Conservation (phyloP, 2,329 filamentous ascomycete genomes). For the Aspergillus sp. region DNA sequence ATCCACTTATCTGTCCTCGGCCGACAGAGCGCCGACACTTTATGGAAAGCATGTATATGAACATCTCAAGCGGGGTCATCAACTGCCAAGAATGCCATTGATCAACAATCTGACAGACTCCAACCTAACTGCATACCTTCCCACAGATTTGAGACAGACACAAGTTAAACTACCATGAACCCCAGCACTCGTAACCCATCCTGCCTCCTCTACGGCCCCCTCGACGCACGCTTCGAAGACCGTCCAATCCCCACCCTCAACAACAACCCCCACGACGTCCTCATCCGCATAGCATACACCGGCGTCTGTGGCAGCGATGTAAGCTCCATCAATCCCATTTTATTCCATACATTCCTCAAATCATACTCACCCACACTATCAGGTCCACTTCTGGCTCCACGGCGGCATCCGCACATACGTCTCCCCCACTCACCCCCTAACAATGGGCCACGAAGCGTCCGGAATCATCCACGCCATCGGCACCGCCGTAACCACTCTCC, state of each 20-base stretch:
- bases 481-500: conserved; percentile 24
- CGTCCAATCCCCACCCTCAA: conserved; percentile 38
- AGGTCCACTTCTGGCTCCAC: conserved; percentile 44
- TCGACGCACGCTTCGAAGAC: conserved; percentile 42
- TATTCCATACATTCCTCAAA: too few relatives aligned
- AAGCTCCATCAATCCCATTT: not conserved
- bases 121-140: too few relatives aligned
- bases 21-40: too few relatives aligned
- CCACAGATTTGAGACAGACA: not conserved
- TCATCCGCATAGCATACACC: conserved; percentile 49
- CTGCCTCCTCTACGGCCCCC: conserved; percentile 44
- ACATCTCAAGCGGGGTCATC: too few relatives aligned
- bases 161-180: not conserved
- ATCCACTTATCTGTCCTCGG: too few relatives aligned
- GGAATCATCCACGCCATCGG: conserved; percentile 32
- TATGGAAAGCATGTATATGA: too few relatives aligned
- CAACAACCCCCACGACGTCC: conserved; percentile 40
- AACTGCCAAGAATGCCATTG: too few relatives aligned
- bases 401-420: conserved; percentile 36
- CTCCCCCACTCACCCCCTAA: conserved; percentile 24
- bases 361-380: not conserved
- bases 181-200: conserved; percentile 21
- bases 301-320: conserved; percentile 50
- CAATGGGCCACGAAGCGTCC: conserved; percentile 40
- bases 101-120: too few relatives aligned